Evolutionary conservation across 2,329 filamentous ascomycete species (phyloP).

Genomic region (Aspergillus sergii): DNA sequence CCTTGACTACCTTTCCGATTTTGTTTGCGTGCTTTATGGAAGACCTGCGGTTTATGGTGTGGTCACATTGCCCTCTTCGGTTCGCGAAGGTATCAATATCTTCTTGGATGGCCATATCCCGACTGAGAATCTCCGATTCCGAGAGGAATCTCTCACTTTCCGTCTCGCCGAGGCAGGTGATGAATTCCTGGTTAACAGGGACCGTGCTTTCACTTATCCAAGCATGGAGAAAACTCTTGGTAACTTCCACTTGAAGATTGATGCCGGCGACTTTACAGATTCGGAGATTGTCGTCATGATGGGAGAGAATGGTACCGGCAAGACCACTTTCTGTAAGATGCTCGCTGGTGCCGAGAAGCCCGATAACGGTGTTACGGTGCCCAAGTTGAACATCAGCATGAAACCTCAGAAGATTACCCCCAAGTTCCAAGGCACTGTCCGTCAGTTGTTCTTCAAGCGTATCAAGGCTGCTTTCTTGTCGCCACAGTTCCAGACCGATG

Average conservation of each 20-base stretch:
- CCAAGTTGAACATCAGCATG: constrained; percentile 97
- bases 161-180: constrained; percentile 87
- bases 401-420: constrained; percentile 99
- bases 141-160: constrained; percentile 95
- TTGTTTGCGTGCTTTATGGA: constrained; percentile 96
- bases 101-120: constrained; percentile 98
- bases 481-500: constrained; percentile 98
- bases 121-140: constrained; percentile 97
- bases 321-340: constrained; percentile 98
- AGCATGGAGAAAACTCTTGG: constrained; percentile 91
- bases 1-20: constrained; percentile 97
- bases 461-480: constrained; percentile 96
- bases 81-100: constrained; percentile 98
- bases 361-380: constrained; percentile 75
- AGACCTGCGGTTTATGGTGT: constrained; percentile 96
- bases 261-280: constrained; percentile 87
- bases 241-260: constrained; percentile 80
- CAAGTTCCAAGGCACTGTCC: constrained; percentile 95
- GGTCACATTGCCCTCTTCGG: constrained; percentile 90
- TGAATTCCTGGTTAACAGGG: constrained; percentile 82
- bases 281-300: constrained; percentile 99
- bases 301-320: constrained; percentile 99
- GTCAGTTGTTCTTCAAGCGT: constrained; percentile 99
- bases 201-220: constrained; percentile 83
- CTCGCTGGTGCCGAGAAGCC: constrained; percentile 92